Evolutionary conservation across 177 flowering plant genomes (phyloP).

Genomic region (Vitis hybrid): DNA sequence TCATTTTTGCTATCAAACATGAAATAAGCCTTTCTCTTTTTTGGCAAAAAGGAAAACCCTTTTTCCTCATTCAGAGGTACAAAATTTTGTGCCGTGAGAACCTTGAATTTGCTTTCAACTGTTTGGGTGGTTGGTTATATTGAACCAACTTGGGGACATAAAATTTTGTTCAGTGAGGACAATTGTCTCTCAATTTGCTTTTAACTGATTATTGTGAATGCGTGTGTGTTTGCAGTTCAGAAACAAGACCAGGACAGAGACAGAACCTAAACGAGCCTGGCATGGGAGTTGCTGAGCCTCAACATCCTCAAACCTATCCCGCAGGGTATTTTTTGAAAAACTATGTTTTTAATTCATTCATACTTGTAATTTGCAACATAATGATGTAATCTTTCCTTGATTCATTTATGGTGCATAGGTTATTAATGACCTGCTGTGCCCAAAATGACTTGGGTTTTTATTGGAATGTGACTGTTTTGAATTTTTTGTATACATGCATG

Average conservation of each 20-base stretch:
- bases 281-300: slow-evolving; percentile 12
- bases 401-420: background rate
- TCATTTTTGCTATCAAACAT: too few relatives aligned
- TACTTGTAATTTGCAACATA: background rate
- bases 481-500: background rate
- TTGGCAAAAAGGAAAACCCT: too few relatives aligned
- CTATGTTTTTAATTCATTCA: background rate
- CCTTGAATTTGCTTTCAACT: too few relatives aligned
- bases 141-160: too few relatives aligned
- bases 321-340: slow-evolving; percentile 18
- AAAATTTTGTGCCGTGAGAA: too few relatives aligned
- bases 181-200: background rate
- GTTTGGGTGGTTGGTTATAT: too few relatives aligned
- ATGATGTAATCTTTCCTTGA: background rate
- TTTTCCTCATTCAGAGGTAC: too few relatives aligned
- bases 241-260: slow-evolving; percentile 13
- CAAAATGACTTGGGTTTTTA: background rate
- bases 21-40: too few relatives aligned
- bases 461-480: background rate
- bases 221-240: slow-evolving; percentile 18
- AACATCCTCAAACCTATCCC: slow-evolving; percentile 19
- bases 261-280: slow-evolving; percentile 10
- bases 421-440: background rate
- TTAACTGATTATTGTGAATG: background rate
- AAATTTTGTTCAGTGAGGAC: too few relatives aligned